phyloP scores from a whole-genome alignment of 371 early-diverging fungal genomes.

The Rhizoclosmatium hyalinum region DNA sequence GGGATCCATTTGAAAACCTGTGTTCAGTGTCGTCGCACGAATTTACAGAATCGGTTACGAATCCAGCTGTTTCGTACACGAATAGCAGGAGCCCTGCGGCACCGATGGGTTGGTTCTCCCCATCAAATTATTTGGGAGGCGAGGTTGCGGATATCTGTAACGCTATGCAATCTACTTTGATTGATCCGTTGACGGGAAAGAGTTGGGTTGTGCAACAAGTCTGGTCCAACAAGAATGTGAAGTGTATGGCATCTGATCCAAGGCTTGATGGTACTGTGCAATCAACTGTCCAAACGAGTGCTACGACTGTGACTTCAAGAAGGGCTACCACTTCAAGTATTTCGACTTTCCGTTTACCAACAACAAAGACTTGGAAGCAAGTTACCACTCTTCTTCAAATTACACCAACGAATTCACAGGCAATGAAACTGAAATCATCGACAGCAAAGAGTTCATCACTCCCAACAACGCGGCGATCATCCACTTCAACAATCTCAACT shows the following conservation, averaged over 20 bases:
- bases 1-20: conserved; percentile 19
- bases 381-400: conserved; percentile 28
- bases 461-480: not conserved
- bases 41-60: not conserved
- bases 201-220: conserved; percentile 3
- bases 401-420: not conserved
- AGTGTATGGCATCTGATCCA: conserved; percentile 6
- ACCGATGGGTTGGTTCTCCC: conserved; percentile 32
- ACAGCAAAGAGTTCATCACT: not conserved
- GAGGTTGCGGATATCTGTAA: conserved; percentile 42
- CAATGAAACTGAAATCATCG: not conserved
- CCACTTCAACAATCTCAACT: not conserved
- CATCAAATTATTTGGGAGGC: conserved; percentile 26
- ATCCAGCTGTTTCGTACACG: not conserved
- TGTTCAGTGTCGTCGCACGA: conserved; percentile 28
- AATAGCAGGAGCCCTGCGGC: not conserved
- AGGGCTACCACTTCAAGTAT: not conserved
- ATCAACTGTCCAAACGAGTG: not conserved
- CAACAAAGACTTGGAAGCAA: conserved; percentile 27
- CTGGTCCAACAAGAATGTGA: not conserved
- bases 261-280: not conserved
- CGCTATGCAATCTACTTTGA: not conserved
- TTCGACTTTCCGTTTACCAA: conserved; percentile 36
- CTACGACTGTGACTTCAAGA: conserved; percentile 4
- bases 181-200: not conserved